A percentile compares a stretch with the other conserved stretches of the same genome.
These are phyloP conservation scores for Ophiostoma pallidulum DNA, from an alignment of 2,329 filamentous ascomycete genomes.

Conservation along the genomic window DNA sequence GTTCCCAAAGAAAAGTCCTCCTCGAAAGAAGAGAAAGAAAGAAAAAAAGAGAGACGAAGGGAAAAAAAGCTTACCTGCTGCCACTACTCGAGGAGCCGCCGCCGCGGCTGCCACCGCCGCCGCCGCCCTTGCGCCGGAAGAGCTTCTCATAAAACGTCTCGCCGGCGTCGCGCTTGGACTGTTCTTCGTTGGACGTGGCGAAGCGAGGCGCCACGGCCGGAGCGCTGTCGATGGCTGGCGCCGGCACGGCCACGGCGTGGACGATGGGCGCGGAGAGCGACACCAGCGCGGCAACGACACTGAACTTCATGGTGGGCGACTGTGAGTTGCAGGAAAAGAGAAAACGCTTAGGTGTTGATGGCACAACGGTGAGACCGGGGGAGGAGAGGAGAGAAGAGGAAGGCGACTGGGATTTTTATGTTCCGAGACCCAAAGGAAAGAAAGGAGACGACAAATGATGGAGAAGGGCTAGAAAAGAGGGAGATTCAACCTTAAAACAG, in stretches of 20 bases:
- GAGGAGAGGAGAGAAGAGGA: not conserved
- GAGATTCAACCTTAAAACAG: too few species aligned
- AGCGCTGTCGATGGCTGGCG: not conserved
- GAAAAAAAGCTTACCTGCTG: conserved; percentile 5
- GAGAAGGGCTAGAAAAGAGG: too few species aligned
- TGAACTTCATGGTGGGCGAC: conserved; percentile 15
- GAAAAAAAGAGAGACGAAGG: not conserved
- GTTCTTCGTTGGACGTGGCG: conserved; percentile 2
- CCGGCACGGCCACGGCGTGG: conserved; percentile 19
- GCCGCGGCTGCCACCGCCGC: conserved; percentile 28
- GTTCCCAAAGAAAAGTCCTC: too few species aligned
- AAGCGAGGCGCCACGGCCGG: not conserved
- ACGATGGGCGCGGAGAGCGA: conserved; percentile 14
- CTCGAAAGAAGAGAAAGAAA: not conserved
- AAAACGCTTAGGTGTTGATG: not conserved
- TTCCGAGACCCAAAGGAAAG: too few species aligned
- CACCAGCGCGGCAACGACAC: conserved; percentile 3
- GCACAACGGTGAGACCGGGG: not conserved
- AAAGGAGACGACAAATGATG: too few species aligned
- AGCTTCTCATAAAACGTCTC: conserved; percentile 22
- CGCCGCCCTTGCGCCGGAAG: conserved; percentile 53
- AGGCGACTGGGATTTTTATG: not conserved
- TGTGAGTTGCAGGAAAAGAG: too few species aligned
- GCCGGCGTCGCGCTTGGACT: conserved; percentile 13
- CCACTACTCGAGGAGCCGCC: conserved; percentile 2